Percentiles rank a stretch among this genome's conserved stretches.
phyloP scores from a whole-genome alignment of 768 basidiomycete species.

The Collybia sordida region DNA sequence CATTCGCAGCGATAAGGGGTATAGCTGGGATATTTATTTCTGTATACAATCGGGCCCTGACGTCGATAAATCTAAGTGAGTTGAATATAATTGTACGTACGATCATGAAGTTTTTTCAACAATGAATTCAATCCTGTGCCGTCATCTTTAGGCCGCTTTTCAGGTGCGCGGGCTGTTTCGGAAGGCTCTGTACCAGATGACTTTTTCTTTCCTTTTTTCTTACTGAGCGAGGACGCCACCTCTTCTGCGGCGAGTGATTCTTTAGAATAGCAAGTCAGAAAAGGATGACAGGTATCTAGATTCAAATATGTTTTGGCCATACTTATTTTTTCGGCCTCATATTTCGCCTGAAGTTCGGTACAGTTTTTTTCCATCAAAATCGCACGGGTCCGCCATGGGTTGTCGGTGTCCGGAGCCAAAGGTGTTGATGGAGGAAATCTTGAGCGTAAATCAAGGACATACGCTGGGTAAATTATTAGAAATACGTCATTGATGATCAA shows the following conservation, averaged over 20 bases:
- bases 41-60: background rate
- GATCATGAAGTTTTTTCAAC: slow-evolving; percentile 16
- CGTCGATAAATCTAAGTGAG: background rate
- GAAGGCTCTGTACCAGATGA: background rate
- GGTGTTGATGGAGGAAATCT: slow-evolving; percentile 28
- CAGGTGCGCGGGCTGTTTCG: background rate
- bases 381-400: slow-evolving; percentile 40
- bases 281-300: slow-evolving; percentile 11
- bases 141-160: slow-evolving; percentile 11
- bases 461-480: slow-evolving; percentile 31
- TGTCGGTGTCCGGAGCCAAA: slow-evolving; percentile 17
- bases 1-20: background rate
- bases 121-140: slow-evolving; percentile 14
- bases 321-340: slow-evolving; percentile 44
- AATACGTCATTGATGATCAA: background rate
- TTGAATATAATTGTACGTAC: background rate
- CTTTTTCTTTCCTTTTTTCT: slow-evolving; percentile 21
- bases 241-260: slow-evolving; percentile 20
- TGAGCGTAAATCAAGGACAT: slow-evolving; percentile 39
- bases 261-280: background rate
- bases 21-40: slow-evolving; percentile 6
- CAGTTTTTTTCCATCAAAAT: slow-evolving; percentile 41
- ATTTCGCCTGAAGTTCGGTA: slow-evolving; percentile 33
- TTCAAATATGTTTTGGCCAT: slow-evolving; percentile 14
- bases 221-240: background rate